These are phyloP conservation scores for Monotropa hypopitys DNA, from an alignment of 179 eudicot species.

Conservation along the genomic window DNA sequence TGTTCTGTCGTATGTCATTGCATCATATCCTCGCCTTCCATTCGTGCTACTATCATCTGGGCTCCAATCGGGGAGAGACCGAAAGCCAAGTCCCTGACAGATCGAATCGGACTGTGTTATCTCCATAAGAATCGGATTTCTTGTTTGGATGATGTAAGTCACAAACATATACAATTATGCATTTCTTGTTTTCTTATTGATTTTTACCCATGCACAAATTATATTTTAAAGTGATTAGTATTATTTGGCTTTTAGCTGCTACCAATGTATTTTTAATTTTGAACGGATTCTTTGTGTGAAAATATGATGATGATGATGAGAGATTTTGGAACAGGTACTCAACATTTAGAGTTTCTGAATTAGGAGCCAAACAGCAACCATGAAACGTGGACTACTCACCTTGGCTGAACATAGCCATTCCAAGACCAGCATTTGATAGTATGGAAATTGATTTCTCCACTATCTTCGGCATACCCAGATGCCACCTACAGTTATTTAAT, in stretches of 20 bases:
- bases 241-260: too few species aligned
- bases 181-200: too few species aligned
- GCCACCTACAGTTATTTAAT: conserved; percentile 17
- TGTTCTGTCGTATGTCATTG: not conserved
- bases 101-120: conserved; percentile 42
- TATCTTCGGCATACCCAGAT: conserved; percentile 23
- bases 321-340: not conserved
- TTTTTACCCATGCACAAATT: too few species aligned
- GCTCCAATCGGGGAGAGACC: conserved; percentile 11
- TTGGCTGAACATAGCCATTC: conserved; percentile 35
- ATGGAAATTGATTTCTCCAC: conserved; percentile 21
- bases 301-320: not conserved
- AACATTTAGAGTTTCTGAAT: not conserved
- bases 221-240: too few species aligned
- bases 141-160: conserved; percentile 33
- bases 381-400: conserved; percentile 12
- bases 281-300: not conserved
- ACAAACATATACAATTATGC: too few species aligned
- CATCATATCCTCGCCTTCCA: too few species aligned
- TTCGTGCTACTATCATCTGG: too few species aligned
- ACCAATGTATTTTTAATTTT: too few species aligned
- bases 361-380: not conserved
- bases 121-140: conserved; percentile 23
- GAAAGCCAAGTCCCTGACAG: conserved; percentile 22
- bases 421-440: conserved; percentile 29